phyloP scores from a whole-genome alignment of 805 yeast species.

The Komagataella pastoris region DNA sequence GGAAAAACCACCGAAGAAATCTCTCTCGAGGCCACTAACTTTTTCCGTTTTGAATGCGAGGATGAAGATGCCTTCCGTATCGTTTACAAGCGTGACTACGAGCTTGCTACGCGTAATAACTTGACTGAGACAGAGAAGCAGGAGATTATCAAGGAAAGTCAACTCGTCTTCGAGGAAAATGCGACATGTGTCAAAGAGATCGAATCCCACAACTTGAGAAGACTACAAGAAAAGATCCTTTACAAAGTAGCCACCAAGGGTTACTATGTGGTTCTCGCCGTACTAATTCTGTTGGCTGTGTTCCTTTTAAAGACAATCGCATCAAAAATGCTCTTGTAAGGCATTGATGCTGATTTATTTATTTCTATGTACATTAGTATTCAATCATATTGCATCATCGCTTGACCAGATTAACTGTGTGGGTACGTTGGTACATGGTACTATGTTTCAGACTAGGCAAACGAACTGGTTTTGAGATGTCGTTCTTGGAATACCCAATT shows the following conservation, averaged over 20 bases:
- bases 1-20: constrained; percentile 56
- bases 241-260: constrained; percentile 41
- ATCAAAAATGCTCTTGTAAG: background rate
- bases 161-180: constrained; percentile 52
- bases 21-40: constrained; percentile 48
- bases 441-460: too few species aligned
- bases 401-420: background rate
- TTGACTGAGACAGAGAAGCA: constrained; percentile 59
- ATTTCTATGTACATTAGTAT: background rate
- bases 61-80: constrained; percentile 56
- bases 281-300: constrained; percentile 10
- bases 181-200: constrained; percentile 50
- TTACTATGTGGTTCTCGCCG: constrained; percentile 25
- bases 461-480: too few species aligned
- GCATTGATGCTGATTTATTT: background rate
- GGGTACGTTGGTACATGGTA: background rate
- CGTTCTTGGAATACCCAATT: background rate
- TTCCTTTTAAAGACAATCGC: background rate
- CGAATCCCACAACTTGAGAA: constrained; percentile 48
- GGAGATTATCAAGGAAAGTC: constrained; percentile 56
- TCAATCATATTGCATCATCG: background rate
- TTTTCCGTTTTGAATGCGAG: constrained; percentile 51
- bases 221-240: constrained; percentile 39
- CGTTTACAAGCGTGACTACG: constrained; percentile 63
- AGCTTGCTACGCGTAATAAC: constrained; percentile 58